Evolutionary conservation across 768 basidiomycete genomes (phyloP), one percentile per base, ranked within the genome.

Genomic region (Neoboletus magnificus): DNA sequence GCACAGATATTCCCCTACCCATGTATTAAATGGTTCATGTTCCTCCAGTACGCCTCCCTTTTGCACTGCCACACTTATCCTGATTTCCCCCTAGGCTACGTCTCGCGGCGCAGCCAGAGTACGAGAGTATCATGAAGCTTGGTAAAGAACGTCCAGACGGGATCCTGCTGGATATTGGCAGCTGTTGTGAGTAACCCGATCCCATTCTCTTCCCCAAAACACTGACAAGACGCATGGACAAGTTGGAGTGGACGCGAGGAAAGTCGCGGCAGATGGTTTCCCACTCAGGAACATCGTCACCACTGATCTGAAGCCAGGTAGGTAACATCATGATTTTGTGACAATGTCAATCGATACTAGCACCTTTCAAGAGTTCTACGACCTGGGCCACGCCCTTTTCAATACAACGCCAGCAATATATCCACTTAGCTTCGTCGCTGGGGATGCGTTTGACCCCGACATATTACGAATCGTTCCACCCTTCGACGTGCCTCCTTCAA

Each of bases 301-400:
- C 5, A 68, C 72, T 4, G 79, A 81, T 57, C 53, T 80, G 15
- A 55, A 61, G 16, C 50, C 69, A 47, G 75, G 80, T 74, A 46
- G 49, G 12, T 5, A 25, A 40, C 9, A 35, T 37, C 4, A 32
- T 32, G 30, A 32, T 12, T 12, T 12, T 12, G 11, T 32, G 30
- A 12, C 30, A 12, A 32, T 12, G 10, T 29, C 23, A 7, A 18
- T 29, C 10, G 2, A 40, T 1, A 4, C 15, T 53, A 9, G 32
- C 27, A 4, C 25, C 22, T 20, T 36, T 40, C 20, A 42, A 86
- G 85, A 69, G 4, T 87, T 82, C 56, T 82, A 81, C 79, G 72
- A 79, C 2, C 66, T 79, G 7, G 84, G 85, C 1, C 84, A 87
- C 55, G 75, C 79, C 30, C 73, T 89, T 18, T 89, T 87, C 74